Conservation (phyloP, 371 early-diverging fungal species). For the Mycotypha africana region DNA sequence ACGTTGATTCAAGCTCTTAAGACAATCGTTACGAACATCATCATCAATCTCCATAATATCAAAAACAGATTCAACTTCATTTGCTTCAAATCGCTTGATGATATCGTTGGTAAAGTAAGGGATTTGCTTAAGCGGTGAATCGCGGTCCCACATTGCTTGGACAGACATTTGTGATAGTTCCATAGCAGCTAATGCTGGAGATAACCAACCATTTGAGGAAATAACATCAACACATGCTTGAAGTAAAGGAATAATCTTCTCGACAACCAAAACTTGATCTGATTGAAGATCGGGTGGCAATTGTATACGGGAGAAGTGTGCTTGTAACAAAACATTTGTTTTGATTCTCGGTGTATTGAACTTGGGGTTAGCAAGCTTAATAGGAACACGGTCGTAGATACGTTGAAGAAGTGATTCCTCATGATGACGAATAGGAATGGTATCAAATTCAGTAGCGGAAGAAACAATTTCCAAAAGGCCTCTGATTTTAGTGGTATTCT, state of each 20-base stretch:
- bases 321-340: constrained; percentile 87
- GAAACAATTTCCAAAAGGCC: constrained; percentile 91
- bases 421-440: constrained; percentile 89
- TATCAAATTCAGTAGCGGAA: constrained; percentile 89
- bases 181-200: constrained; percentile 89
- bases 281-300: constrained; percentile 89
- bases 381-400: constrained; percentile 79
- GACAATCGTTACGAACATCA: constrained; percentile 67
- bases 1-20: constrained; percentile 54
- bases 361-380: constrained; percentile 57
- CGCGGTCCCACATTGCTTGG: constrained; percentile 95
- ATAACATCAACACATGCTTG: constrained; percentile 96
- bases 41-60: constrained; percentile 93
- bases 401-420: constrained; percentile 76
- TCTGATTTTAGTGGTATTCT: constrained; percentile 78
- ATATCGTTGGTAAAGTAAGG: constrained; percentile 75
- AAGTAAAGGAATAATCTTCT: constrained; percentile 73
- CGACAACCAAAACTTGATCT: constrained; percentile 75
- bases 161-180: constrained; percentile 95
- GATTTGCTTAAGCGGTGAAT: constrained; percentile 87
- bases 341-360: constrained; percentile 86
- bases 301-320: constrained; percentile 88
- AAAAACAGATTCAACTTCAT: constrained; percentile 81
- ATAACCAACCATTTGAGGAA: constrained; percentile 87
- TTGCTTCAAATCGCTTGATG: constrained; percentile 62